Conservation (phyloP, 2,329 filamentous ascomycete species). For the Fusarium sacchari region DNA sequence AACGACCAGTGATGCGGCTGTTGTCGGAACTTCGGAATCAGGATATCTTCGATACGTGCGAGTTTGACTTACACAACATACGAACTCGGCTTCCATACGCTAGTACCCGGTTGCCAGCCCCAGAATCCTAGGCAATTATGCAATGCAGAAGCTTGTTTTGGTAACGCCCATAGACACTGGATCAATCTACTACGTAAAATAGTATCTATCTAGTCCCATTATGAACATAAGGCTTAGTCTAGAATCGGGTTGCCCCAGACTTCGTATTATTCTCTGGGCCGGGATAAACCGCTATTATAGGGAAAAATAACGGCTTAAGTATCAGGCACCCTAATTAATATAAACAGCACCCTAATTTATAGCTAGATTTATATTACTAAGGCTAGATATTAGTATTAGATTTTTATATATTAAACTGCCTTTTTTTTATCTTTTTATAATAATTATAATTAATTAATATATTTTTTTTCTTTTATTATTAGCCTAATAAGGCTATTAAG, state of each 20-base stretch:
- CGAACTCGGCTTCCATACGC: not conserved
- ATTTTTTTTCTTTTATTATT: too few species aligned
- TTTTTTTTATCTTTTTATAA: too few species aligned
- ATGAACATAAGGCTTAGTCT: not conserved
- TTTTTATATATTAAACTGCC: too few species aligned
- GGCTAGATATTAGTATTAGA: too few species aligned
- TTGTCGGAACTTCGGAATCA: not conserved
- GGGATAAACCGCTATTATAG: not conserved
- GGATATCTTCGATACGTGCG: not conserved
- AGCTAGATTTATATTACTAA: too few species aligned
- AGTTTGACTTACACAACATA: not conserved
- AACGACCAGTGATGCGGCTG: not conserved
- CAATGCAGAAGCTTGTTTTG: not conserved
- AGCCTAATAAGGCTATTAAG: too few species aligned
- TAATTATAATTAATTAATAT: too few species aligned
- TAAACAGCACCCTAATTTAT: too few species aligned
- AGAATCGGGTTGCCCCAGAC: not conserved
- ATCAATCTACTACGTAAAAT: not conserved
- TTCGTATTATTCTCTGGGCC: not conserved
- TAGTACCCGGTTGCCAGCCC: not conserved
- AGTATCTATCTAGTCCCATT: not conserved
- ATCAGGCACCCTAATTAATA: too few species aligned
- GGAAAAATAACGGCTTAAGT: not conserved
- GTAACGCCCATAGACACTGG: not conserved
- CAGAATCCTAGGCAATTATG: not conserved